Evolutionary conservation across 768 basidiomycete species (phyloP), one percentile per base, ranked within the genome.

Genomic region (Candolleomyces eurysporus): DNA sequence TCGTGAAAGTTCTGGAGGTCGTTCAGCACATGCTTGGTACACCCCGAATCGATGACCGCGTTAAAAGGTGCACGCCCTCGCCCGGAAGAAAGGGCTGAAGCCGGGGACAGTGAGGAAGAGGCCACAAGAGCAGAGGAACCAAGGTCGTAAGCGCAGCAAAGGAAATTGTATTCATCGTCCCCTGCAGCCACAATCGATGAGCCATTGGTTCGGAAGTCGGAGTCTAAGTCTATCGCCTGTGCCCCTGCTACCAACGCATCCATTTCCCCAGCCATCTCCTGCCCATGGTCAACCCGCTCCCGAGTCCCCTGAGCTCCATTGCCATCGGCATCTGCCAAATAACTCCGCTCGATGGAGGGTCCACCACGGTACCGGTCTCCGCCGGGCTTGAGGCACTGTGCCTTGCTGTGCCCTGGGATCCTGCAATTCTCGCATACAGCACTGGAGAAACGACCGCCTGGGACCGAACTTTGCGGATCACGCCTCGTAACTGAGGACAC

Each of bases 11-110:
- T n/a, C 0, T 21, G 9, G 0, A 50, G 36, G 40, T 73, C 67
- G 1, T 30, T 10, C 31, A 71, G 53, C 7, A 72, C 58, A 21
- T 70, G 69, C 13, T 64, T 52, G 0, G 62, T 67, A 13, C 63
- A 66, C 0, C 71, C 72, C 16, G 68, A 71, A 32, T 73, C 71
- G 0, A 69, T 43, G 13, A 67, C 42, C 9, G 63, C 46, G 42
- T 46, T 46, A 13, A 16, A 46, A 16, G 45, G 14, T 5, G 13
- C 5, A 46, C 45, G 32, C 4, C 9, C 32, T 5, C 32, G 32
- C 5, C 32, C 5, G 32, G 45, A 46, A 4, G 14, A 4, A 4
- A 5, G 13, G 45, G 45, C 14, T 13, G 45, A 16, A 46, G 13
- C 16, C 5, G 5, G 45, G 45, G 45, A 5, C 16, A 13, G 4